phyloP scores from a whole-genome alignment of 371 early-diverging fungal genomes.

The Batrachochytrium dendrobatidis region DNA sequence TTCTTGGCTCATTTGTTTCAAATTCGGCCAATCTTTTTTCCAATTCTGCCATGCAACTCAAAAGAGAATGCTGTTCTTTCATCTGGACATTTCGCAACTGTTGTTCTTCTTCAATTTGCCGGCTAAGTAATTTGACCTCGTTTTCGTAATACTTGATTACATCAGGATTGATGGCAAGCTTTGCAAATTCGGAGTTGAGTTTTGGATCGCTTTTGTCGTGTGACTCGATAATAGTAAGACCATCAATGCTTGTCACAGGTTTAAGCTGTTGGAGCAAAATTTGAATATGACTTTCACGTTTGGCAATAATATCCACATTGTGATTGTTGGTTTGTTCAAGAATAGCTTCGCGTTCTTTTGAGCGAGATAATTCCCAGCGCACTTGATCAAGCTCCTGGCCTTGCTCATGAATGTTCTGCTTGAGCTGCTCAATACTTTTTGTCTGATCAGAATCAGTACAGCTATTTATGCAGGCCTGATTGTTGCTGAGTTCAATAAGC shows the following conservation, averaged over 20 bases:
- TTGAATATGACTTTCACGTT: not conserved
- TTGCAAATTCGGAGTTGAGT: not conserved
- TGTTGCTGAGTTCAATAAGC: no score
- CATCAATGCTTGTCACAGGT: no score
- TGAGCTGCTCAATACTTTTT: no score
- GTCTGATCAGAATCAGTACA: no score
- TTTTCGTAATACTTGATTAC: constrained; percentile 2
- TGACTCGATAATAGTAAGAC: not conserved
- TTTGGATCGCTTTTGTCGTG: not conserved
- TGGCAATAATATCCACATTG: not conserved
- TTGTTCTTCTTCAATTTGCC: not conserved
- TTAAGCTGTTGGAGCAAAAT: not conserved
- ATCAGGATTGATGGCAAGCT: not conserved
- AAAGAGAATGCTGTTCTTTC: not conserved
- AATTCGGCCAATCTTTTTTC: not conserved
- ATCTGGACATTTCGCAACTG: not conserved
- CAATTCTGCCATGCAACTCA: not conserved
- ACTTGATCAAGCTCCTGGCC: not conserved
- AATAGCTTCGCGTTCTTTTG: not conserved
- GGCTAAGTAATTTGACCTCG: not conserved
- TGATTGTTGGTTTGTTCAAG: not conserved
- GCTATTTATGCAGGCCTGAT: no score
- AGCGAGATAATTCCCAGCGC: not conserved
- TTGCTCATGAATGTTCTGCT: no score
- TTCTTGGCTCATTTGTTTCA: not conserved